Evolutionary conservation across 768 basidiomycete species (phyloP).

Genomic region (Kwoniella sp.): DNA sequence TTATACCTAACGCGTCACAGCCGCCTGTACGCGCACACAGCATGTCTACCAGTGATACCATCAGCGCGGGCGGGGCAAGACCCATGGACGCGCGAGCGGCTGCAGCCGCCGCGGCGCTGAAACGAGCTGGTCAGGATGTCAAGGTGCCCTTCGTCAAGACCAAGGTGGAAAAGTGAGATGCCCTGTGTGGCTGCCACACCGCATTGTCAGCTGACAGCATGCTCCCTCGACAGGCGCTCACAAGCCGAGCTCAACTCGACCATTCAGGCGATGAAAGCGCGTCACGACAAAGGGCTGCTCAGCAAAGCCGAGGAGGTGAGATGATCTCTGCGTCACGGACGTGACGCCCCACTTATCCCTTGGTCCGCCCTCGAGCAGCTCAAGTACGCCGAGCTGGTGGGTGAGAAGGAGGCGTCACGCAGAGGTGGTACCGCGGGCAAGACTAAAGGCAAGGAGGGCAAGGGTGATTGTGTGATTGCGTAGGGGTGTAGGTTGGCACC

Average conservation of each 20-base stretch:
- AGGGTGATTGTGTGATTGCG: slow-evolving; percentile 37
- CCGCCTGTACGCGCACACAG: neutral
- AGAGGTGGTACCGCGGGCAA: slow-evolving; percentile 1
- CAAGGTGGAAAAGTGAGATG: slow-evolving; percentile 45
- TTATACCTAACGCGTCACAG: neutral
- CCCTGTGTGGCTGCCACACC: neutral
- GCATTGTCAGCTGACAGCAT: neutral
- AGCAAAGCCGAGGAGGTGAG: slow-evolving; percentile 47
- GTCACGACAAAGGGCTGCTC: slow-evolving; percentile 47
- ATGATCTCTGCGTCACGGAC: slow-evolving; percentile 4
- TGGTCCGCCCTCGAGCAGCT: slow-evolving; percentile 11
- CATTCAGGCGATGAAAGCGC: slow-evolving; percentile 39
- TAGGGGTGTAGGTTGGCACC: too few species aligned
- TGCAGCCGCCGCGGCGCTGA: slow-evolving; percentile 45
- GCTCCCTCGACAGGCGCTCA: slow-evolving; percentile 30
- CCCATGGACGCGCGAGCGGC: slow-evolving; percentile 42
- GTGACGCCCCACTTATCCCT: neutral
- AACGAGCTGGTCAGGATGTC: slow-evolving; percentile 44
- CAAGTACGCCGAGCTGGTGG: slow-evolving; percentile 41
- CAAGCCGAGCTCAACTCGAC: slow-evolving; percentile 42
- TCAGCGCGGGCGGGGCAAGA: neutral
- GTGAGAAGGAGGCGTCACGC: slow-evolving; percentile 14
- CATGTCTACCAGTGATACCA: slow-evolving; percentile 5
- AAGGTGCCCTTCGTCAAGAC: slow-evolving; percentile 45
- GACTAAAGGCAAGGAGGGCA: slow-evolving; percentile 15